phyloP scores from a whole-genome alignment of 345 rosid species.

The Moricandia moricandioides region DNA sequence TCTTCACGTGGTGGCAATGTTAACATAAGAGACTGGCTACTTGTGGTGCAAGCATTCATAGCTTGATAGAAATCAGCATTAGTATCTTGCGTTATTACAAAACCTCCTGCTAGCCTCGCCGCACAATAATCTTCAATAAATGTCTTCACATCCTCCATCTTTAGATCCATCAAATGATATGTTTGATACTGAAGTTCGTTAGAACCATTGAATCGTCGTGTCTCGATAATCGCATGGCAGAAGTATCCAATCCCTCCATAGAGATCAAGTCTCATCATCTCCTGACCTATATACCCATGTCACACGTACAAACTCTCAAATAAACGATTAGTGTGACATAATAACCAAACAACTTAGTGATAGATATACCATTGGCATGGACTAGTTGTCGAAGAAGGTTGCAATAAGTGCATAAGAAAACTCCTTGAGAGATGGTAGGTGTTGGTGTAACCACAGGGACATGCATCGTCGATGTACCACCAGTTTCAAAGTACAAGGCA shows the following conservation, averaged over 20 bases:
- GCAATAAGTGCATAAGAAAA: constrained; percentile 11
- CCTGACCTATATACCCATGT: neutral
- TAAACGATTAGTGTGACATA: neutral
- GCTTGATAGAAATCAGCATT: constrained; percentile 19
- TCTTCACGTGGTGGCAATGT: neutral
- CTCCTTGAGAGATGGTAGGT: neutral
- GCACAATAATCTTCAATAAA: constrained; percentile 13
- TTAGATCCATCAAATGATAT: neutral
- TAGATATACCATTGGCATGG: constrained; percentile 7
- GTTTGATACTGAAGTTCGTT: neutral
- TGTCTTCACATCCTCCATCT: neutral
- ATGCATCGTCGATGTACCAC: neutral
- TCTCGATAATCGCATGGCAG: constrained; percentile 27
- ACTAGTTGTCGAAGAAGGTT: neutral
- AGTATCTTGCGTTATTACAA: neutral
- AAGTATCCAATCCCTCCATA: constrained; percentile 22
- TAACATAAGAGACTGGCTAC: neutral
- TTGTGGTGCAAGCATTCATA: neutral
- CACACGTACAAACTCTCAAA: neutral
- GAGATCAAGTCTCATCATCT: neutral
- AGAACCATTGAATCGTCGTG: neutral
- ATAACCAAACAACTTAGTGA: neutral
- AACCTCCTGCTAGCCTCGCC: neutral
- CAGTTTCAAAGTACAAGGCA: neutral
- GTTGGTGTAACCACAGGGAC: neutral